phyloP scores from a whole-genome alignment of 2,329 filamentous ascomycete species.

The Cytospora leucostoma region DNA sequence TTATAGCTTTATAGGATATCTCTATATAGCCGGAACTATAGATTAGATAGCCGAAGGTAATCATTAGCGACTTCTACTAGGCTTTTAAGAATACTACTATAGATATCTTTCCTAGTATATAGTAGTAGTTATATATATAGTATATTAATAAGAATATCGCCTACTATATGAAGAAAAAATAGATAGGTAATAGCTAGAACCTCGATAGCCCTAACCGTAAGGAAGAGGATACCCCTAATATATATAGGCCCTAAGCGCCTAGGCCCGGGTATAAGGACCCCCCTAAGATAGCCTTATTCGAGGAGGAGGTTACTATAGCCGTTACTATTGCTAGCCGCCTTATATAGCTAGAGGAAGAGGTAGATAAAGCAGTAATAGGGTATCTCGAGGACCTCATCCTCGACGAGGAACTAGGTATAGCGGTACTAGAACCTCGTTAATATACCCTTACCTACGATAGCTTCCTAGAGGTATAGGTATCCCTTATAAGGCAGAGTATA shows the following conservation, averaged over 20 bases:
- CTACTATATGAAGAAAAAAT: conserved; percentile 4
- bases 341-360: background rate
- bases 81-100: background rate
- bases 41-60: background rate
- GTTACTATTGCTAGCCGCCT: background rate
- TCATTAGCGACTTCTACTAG: background rate
- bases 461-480: no score
- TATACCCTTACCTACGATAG: no score
- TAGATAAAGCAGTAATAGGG: no score
- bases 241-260: background rate
- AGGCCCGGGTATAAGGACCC: background rate
- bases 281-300: background rate
- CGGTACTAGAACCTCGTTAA: no score
- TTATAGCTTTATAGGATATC: background rate
- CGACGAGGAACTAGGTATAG: no score
- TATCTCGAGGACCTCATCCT: no score
- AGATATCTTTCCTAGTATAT: background rate
- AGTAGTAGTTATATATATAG: conserved; percentile 3
- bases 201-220: background rate
- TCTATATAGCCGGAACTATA: background rate
- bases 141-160: conserved; percentile 8
- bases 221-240: background rate
- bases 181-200: background rate
- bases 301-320: background rate
- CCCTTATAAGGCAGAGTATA: no score